Conservation (phyloP, 2,329 filamentous ascomycete species). For the Hypoxylon sp. region DNA sequence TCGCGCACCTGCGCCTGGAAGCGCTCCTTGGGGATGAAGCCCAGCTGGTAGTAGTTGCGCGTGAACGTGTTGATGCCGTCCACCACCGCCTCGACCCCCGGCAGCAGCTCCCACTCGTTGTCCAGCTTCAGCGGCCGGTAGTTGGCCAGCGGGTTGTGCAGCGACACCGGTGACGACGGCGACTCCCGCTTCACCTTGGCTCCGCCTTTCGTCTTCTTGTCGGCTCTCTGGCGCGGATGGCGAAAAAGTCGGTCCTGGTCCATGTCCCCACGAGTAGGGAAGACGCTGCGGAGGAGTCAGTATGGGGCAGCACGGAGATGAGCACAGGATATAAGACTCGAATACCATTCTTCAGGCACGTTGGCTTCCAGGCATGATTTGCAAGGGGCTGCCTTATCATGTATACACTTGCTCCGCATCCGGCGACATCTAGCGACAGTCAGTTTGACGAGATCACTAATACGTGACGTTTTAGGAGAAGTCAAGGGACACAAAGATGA, state of each 20-base stretch:
- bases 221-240: constrained; percentile 60
- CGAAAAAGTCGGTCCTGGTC: constrained; percentile 64
- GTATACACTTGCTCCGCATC: constrained; percentile 64
- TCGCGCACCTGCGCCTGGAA: constrained; percentile 58
- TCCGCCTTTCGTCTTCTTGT: constrained; percentile 52
- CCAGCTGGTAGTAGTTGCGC: constrained; percentile 64
- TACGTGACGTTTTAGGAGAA: not conserved
- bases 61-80: constrained; percentile 63
- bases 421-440: constrained; percentile 57
- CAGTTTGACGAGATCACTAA: constrained; percentile 16
- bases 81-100: constrained; percentile 57
- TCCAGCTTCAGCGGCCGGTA: constrained; percentile 49
- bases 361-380: constrained; percentile 60
- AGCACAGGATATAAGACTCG: constrained; percentile 5
- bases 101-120: constrained; percentile 59
- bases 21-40: constrained; percentile 63
- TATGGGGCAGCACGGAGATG: not conserved
- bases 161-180: constrained; percentile 30
- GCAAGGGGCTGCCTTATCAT: constrained; percentile 60
- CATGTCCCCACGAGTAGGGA: constrained; percentile 60
- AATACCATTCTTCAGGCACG: constrained; percentile 60
- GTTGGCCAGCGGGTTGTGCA: constrained; percentile 37
- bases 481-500: not conserved
- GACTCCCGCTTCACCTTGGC: constrained; percentile 43
- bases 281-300: constrained; percentile 50